Evolutionary conservation across 2,329 filamentous ascomycete genomes (phyloP), one percentile per base, ranked within the genome.

Genomic region (Cytospora mali): DNA sequence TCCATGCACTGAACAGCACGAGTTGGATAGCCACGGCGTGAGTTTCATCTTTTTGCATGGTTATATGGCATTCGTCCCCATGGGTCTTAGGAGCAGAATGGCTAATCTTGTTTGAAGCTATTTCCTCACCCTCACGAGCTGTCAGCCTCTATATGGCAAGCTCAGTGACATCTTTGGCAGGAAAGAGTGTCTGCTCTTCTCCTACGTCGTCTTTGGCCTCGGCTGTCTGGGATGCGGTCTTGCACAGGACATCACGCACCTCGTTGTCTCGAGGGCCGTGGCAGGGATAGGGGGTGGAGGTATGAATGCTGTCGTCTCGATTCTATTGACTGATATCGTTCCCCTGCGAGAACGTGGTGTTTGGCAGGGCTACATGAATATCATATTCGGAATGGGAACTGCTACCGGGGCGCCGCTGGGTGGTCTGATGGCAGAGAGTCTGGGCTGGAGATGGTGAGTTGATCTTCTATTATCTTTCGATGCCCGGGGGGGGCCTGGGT

Each of bases 331-430:
- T 66, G 90, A 93, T 72, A 80, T 92, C 21, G 84, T 93, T 4
- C 83, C 88, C 0, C 76, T 93, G 46, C 80, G 88, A 21, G 84
- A 91, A 58, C 79, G 90, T 61, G 90, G 90, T 2, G 79, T 88
- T 11, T 93, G 88, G 87, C 90, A 93, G 73, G 90, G 89, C 1
- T 79, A 80, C 64, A 80, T 92, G 70, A 93, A 93, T 72, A 83
- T 93, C 66, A 81, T 92, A 55, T 92, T 84, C 69, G 88, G 88
- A 0, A 75, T 80, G 21, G 91, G 90, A n/a, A 83, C 88, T 4
- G 84, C 86, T 6, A 80, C 82, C 6, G 91, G 91, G 2, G 90
- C 87, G 5, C 89, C 90, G 0, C 67, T 94, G 0, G 91, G 85
- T 66, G 90, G 91, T 2, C 72, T 91, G 7, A 73, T 93, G n/a